Base-by-base conservation (phyloP, 768 basidiomycete genomes). In the Agaricus subrufescens region DNA sequence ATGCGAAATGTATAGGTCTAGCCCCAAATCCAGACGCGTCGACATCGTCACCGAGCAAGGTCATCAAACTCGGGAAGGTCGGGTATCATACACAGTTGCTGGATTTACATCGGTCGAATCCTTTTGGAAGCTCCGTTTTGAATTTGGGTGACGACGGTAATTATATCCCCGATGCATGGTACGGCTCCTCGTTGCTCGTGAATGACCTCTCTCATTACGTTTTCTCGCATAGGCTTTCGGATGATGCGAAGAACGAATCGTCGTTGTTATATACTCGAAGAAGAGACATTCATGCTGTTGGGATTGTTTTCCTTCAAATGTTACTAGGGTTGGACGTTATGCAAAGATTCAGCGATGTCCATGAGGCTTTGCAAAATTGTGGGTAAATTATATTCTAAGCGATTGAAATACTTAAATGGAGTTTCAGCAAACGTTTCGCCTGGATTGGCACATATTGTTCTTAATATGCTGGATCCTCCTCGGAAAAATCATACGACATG, bases 21-120 rank as follows among this genome's bases (percentile, higher is more conserved):
- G 76, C 76, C 0, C 72, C 78, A 75, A 76, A 25, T 47, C 72
- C 72, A 1, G 71, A 77, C 4, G 80, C 81, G 31, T 71, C 81
- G 45, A 25, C 9, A 6, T 34, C 50, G 2, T 54, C 57, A 15
- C 34, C 34, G 7, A 34, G 34, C 12, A 90, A 89, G 61, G 71
- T 80, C 19, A 77, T 92, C 65, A 94, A 94, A 66, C 69, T 97
- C 3, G 81, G 84, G 19, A 86, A 85, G 60, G 84, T 84, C 2
- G 82, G 78, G 14, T 97, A 86, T 66, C 79, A 86, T 60, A 83
- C 84, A 4, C 80, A 80, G 0, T 75, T 98, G 31, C 73, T 86
- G 26, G 93, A 96, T 65, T 72, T 94, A 31, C 88, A 96, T 63
- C 77, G 85, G 15, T 96, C 94, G 2, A 93, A 97, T 62, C 82